Evolutionary conservation across 768 basidiomycete species (phyloP), one percentile per base, ranked within the genome.

Genomic region (Trametes gibbosa): DNA sequence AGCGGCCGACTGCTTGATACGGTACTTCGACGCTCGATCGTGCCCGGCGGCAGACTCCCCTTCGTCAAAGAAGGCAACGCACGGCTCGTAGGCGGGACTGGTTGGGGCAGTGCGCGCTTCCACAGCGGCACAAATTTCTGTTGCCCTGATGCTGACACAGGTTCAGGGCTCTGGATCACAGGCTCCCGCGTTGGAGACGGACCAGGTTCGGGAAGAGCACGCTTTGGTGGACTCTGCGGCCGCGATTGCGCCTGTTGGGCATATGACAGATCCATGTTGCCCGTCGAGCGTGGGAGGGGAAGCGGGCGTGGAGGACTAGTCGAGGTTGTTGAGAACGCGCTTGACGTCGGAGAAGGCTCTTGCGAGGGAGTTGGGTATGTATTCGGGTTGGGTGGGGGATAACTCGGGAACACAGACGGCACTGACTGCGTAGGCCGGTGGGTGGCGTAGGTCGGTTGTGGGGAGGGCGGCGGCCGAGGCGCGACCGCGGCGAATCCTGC

Each of bases 81-180:
- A 1, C 47, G 27, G 21, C 51, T 57, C 8, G 45, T 29, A 23
- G 65, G 34, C 3, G 58, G 64, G 13, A 62, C 64, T 16, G 66
- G 68, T n/a, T 68, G 52, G 1, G 69, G 63, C 0, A 74, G 59
- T 24, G 65, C 71, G 27, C 77, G 77, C 66, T 77, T 78, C 79
- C 79, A 80, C 13, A 75, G 64, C 2, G 81, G 79, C 10, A 76
- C 70, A 52, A 76, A 74, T 29, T 72, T 77, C 32, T 65, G 29
- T 10, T 32, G 67, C 19, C 65, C 65, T 6, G 63, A 41, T 16
- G 63, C 49, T 23, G 49, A 39, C 17, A 53, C 23, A 23, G 52
- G 50, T 37, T 66, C 62, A 1, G 54, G 49, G 13, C 50, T 59
- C 21, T 35, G 46, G 34, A 46, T 40, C 25, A 19, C 39, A 37